phyloP scores from a whole-genome alignment of 2,329 filamentous ascomycete species.

The Cyphellophora europaea region DNA sequence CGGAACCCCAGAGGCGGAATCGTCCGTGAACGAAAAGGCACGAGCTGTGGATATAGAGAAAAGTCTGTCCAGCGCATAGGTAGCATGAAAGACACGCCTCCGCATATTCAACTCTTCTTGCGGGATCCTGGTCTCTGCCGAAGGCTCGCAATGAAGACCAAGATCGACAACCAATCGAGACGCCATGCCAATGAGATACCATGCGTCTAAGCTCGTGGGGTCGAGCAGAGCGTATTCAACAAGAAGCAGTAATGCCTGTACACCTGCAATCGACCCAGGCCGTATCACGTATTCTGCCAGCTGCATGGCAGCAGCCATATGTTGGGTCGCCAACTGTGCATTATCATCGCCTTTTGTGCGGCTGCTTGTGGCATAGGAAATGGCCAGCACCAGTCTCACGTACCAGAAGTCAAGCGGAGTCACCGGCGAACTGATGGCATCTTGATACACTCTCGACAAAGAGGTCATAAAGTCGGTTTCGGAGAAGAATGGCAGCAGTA shows the following conservation, averaged over 20 bases:
- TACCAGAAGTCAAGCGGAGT: conserved; percentile 71
- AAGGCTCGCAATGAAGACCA: conserved; percentile 86
- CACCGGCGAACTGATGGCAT: conserved; percentile 20
- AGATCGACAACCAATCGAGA: conserved; percentile 80
- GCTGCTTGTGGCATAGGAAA: conserved; percentile 67
- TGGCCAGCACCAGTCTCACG: conserved; percentile 80
- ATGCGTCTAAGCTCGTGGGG: conserved; percentile 83
- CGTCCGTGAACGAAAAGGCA: conserved; percentile 89
- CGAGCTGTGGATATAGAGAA: conserved; percentile 82
- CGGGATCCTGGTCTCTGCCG: conserved; percentile 57
- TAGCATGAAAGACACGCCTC: conserved; percentile 78
- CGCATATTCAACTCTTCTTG: conserved; percentile 65
- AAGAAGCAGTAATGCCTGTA: conserved; percentile 77
- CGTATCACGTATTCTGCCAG: conserved; percentile 75
- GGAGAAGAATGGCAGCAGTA: conserved; percentile 71
- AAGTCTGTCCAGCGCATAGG: conserved; percentile 78
- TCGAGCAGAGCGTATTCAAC: conserved; percentile 87
- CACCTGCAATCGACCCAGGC: conserved; percentile 74
- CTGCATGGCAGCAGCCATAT: conserved; percentile 58
- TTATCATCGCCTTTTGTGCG: conserved; percentile 54
- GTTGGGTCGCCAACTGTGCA: conserved; percentile 50
- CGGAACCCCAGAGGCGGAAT: conserved; percentile 65
- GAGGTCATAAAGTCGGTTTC: conserved; percentile 69
- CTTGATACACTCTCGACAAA: conserved; percentile 72
- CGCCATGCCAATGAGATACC: conserved; percentile 87